These are phyloP conservation scores for Salix arbutifolia DNA, from an alignment of 345 rosid genomes.

Conservation along the genomic window DNA sequence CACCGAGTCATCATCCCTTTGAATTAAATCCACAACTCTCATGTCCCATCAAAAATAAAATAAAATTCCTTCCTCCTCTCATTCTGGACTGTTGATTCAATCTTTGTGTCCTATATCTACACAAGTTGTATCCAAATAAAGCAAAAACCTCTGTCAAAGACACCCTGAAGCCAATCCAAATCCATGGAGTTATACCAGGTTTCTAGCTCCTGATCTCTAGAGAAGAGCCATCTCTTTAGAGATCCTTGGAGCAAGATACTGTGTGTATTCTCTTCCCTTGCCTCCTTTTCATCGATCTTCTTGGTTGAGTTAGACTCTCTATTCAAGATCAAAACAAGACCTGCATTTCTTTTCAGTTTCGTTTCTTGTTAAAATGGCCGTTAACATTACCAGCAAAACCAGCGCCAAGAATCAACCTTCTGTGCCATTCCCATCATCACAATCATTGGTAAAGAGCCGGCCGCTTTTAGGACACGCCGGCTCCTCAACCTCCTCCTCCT, in stretches of 20 bases:
- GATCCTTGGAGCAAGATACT: background rate
- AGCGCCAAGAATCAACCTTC: background rate
- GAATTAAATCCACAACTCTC: background rate
- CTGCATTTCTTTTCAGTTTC: background rate
- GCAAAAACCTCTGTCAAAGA: background rate
- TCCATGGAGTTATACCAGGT: background rate
- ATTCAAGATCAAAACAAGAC: background rate
- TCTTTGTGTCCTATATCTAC: background rate
- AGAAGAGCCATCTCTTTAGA: background rate
- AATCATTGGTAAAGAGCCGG: background rate
- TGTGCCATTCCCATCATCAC: background rate
- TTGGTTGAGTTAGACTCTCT: background rate
- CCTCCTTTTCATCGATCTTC: background rate
- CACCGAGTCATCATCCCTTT: background rate
- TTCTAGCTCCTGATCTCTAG: background rate
- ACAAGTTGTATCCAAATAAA: background rate
- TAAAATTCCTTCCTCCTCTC: background rate
- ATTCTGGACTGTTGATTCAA: background rate
- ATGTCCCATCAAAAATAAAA: background rate
- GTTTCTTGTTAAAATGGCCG: background rate
- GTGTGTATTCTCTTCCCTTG: background rate
- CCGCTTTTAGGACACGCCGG: slow-evolving; percentile 6
- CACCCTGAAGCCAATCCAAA: background rate
- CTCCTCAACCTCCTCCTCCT: slow-evolving; percentile 9
- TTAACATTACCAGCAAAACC: background rate